These are phyloP conservation scores for Lignosus rhinocerotis DNA, from an alignment of 1,284 basidiomycete species.

Conservation along the genomic window DNA sequence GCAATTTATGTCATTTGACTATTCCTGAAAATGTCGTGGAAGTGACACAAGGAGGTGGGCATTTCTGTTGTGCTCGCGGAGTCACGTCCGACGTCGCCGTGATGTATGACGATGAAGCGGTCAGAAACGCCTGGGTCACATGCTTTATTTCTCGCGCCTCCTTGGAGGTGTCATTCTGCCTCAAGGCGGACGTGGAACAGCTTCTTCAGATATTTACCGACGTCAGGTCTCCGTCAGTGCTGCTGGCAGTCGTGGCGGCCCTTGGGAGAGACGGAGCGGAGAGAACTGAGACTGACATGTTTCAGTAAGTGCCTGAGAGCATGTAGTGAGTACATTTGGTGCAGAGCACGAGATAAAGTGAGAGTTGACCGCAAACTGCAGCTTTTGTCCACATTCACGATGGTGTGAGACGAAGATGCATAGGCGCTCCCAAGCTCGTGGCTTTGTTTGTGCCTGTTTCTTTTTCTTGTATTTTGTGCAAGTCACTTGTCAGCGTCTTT, in stretches of 20 bases:
- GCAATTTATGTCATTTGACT: background rate
- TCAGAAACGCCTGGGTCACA: background rate
- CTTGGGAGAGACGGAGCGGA: background rate
- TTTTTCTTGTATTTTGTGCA: no score
- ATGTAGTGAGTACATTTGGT: background rate
- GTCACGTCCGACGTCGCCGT: background rate
- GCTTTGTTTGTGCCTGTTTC: conserved; percentile 1
- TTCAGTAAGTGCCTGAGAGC: background rate
- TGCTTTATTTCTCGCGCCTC: background rate
- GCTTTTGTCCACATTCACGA: background rate
- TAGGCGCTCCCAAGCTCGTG: conserved; percentile 5
- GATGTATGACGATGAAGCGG: background rate
- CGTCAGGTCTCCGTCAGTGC: background rate
- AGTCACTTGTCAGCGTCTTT: no score
- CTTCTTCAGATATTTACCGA: background rate
- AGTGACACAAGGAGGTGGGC: background rate
- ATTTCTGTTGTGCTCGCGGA: background rate
- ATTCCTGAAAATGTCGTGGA: background rate
- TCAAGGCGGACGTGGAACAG: conserved; percentile 4
- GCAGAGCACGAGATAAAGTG: background rate
- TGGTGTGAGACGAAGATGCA: conserved; percentile 4
- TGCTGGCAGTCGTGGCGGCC: background rate
- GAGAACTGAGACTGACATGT: background rate
- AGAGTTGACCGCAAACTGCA: background rate
- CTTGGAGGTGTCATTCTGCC: conserved; percentile 5